These are phyloP conservation scores for Dimocarpus longan DNA, from an alignment of 345 rosid genomes.

Conservation along the genomic window DNA sequence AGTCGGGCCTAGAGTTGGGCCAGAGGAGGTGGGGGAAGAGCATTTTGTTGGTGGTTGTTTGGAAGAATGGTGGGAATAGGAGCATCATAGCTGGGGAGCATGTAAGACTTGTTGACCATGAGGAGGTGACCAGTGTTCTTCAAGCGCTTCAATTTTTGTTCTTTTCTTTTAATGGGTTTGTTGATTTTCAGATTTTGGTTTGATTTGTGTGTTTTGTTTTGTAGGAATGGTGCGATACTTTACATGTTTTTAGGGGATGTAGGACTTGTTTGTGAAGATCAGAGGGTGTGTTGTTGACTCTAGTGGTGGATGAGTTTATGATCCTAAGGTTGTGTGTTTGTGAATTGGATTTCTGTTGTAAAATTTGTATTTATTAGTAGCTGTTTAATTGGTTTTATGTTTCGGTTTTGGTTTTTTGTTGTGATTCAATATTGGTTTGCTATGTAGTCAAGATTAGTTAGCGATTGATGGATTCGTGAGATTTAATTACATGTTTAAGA, in stretches of 20 bases:
- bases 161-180: neutral
- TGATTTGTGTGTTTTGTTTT: neutral
- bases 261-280: slow-evolving; percentile 55
- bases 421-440: neutral
- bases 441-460: too few relatives aligned
- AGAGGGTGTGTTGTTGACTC: slow-evolving; percentile 77
- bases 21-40: too few relatives aligned
- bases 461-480: neutral
- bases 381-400: neutral
- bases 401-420: neutral
- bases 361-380: neutral
- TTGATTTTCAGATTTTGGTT: neutral
- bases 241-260: slow-evolving; percentile 51
- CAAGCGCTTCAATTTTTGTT: neutral
- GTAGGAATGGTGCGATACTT: slow-evolving; percentile 70
- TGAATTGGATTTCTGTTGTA: neutral
- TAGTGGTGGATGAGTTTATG: slow-evolving; percentile 65
- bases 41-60: too few relatives aligned
- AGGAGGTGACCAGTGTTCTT: too few relatives aligned
- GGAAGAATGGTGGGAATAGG: too few relatives aligned
- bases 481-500: neutral
- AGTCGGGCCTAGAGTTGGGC: too few relatives aligned
- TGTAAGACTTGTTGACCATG: too few relatives aligned
- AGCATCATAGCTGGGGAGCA: too few relatives aligned
- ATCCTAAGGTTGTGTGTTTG: slow-evolving; percentile 60